Percentiles rank a stretch among this genome's conserved stretches.
phyloP scores from a whole-genome alignment of 352 stramenopile genomes.

The Globisporangium spiculum region DNA sequence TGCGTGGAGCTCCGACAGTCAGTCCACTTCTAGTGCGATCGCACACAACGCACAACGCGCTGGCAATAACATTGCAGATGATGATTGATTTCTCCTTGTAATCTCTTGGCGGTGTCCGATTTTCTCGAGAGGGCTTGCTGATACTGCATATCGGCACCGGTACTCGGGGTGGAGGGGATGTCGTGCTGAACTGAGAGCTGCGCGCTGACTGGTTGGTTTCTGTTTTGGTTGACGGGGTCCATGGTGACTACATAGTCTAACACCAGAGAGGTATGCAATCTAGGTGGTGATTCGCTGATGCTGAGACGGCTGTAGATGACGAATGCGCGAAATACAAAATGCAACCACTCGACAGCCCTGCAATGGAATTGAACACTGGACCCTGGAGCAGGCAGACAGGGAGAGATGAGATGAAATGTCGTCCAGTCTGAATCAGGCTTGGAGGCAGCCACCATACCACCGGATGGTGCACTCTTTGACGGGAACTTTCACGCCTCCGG shows the following conservation, averaged over 20 bases:
- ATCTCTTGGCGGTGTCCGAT: neutral
- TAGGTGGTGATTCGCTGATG: neutral
- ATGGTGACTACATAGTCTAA: neutral
- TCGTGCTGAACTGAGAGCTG: neutral
- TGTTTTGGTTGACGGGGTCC: neutral
- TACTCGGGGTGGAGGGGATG: neutral
- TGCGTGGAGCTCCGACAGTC: no score
- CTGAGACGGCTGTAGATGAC: neutral
- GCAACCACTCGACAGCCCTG: neutral
- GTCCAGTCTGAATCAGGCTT: neutral
- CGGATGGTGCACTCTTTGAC: neutral
- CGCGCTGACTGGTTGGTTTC: neutral
- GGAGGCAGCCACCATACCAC: neutral
- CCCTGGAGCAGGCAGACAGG: neutral
- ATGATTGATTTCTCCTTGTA: no score
- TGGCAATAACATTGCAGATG: no score
- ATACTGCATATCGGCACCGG: neutral
- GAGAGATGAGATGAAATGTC: neutral
- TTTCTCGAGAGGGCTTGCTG: neutral
- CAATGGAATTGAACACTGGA: neutral
- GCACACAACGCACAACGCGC: no score
- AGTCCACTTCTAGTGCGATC: no score
- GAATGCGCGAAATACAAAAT: neutral
- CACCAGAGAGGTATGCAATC: neutral
- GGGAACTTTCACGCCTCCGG: neutral